A percentile compares a stretch with the other conserved stretches of the same genome.
These are phyloP conservation scores for Gnomoniopsis sp. DNA, from an alignment of 2,329 filamentous ascomycete genomes.

Conservation along the genomic window DNA sequence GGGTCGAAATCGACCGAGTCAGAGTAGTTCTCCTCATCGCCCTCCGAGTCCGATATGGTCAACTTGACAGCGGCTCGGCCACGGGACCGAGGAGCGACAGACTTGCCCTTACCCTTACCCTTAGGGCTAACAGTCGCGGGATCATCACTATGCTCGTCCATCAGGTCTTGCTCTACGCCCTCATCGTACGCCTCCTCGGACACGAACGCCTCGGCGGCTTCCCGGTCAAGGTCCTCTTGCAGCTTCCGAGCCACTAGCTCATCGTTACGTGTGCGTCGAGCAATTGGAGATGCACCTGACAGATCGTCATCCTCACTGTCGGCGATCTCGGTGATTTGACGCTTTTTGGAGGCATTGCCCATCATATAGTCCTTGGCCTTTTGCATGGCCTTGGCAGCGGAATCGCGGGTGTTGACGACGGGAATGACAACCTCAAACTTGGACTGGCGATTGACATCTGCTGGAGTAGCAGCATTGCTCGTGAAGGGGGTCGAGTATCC, in stretches of 20 bases:
- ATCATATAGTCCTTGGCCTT: conserved; percentile 21
- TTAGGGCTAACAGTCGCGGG: conserved; percentile 4
- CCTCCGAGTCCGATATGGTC: conserved; percentile 10
- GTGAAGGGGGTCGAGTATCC: conserved; percentile 42
- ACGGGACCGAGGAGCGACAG: neutral
- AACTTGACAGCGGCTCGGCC: conserved; percentile 1
- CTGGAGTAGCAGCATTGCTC: conserved; percentile 38
- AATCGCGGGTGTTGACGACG: conserved; percentile 13
- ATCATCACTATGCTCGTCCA: conserved; percentile 7
- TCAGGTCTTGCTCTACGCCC: conserved; percentile 24
- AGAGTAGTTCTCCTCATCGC: conserved; percentile 21
- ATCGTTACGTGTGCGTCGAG: conserved; percentile 50
- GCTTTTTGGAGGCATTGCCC: conserved; percentile 36
- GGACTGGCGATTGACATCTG: conserved; percentile 22
- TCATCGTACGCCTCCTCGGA: conserved; percentile 17
- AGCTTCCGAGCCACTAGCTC: conserved; percentile 53
- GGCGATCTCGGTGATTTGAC: conserved; percentile 40
- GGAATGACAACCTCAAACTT: conserved; percentile 34
- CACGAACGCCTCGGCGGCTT: conserved; percentile 3
- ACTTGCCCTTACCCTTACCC: conserved; percentile 19
- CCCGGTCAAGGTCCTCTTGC: conserved; percentile 42
- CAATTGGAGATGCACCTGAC: conserved; percentile 37
- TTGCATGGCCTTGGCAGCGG: conserved; percentile 43
- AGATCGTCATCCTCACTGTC: conserved; percentile 40
- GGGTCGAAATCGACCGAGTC: conserved; percentile 6